Evolutionary conservation across 2,329 filamentous ascomycete genomes (phyloP), one percentile per base, ranked within the genome.

Genomic region (Fusarium buharicum): DNA sequence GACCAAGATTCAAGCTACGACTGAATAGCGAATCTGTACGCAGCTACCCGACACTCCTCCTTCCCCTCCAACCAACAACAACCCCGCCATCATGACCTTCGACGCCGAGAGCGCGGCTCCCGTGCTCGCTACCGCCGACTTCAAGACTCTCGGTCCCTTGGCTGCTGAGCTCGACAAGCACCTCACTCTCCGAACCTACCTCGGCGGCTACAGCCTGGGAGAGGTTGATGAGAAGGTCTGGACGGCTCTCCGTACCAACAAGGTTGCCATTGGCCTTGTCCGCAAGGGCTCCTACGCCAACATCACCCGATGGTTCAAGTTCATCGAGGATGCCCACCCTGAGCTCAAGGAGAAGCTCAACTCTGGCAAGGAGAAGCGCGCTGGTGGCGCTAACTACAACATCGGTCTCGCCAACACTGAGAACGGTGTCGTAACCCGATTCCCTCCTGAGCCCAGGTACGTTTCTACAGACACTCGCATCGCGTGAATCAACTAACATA

Each of bases 381-480:
- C 91, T 75, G 89, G 90, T 48, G 92, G 92, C 64, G 92, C 86
- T 55, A 96, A 88, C 82, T 98, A 95, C 78, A 93, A 96, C 73
- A 91, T 97, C 75, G 90, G 89, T 3, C 84, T 97, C 33, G 87
- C 90, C 70, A 91, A 96, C 74, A 89, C 90, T 9, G 91, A 94
- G 33, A 89, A 94, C 74, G 93, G 92, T 4, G 93, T 98, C 55
- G 91, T 97, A 17, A 96, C 92, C 18, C 85, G 93, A 70, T 98
- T 98, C 79, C 88, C 94, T 14, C 94, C 94, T 4, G 94, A 97
- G 87, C 94, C 94, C 64, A 97, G 92, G 82, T 90, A 76, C 77
- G 86, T 81, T 24, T 28, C 12, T 13, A 18, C n/a, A 20, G 3
- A n/a, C 20, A n/a, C n/a, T 10, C 5, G 12, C 13, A 44, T 50